Percentiles rank a stretch among this genome's conserved stretches.
Evolutionary conservation across 2,329 filamentous ascomycete species (phyloP).

Genomic region (Colletotrichum godetiae): DNA sequence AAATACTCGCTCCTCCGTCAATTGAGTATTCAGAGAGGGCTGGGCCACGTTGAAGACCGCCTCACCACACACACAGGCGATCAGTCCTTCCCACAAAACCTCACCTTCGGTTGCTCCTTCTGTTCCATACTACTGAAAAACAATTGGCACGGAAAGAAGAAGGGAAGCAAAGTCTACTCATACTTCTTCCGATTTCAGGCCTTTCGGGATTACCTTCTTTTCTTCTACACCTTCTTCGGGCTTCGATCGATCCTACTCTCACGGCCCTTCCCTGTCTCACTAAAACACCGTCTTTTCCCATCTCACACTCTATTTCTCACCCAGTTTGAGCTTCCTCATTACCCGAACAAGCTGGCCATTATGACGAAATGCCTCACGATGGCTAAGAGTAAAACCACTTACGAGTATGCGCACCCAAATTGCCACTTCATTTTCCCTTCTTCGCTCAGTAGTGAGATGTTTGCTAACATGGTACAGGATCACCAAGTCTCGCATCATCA

Average conservation of each 20-base stretch:
- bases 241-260: no score
- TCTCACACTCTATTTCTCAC: background rate
- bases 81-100: background rate
- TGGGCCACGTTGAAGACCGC: no score
- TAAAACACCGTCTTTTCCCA: background rate
- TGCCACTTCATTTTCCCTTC: background rate
- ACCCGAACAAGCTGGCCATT: background rate
- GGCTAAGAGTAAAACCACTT: background rate
- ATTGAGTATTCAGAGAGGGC: background rate
- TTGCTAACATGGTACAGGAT: background rate
- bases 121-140: background rate
- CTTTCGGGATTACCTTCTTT: background rate
- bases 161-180: background rate
- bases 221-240: background rate
- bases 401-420: background rate
- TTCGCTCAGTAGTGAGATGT: background rate
- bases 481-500: background rate
- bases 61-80: background rate
- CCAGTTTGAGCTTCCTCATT: background rate
- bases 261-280: no score
- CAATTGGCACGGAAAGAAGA: background rate
- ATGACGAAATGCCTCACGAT: background rate
- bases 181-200: background rate
- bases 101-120: background rate
- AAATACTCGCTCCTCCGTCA: background rate